Conservation (phyloP, 2,329 filamentous ascomycete species). For the Fusarium floridanum region DNA sequence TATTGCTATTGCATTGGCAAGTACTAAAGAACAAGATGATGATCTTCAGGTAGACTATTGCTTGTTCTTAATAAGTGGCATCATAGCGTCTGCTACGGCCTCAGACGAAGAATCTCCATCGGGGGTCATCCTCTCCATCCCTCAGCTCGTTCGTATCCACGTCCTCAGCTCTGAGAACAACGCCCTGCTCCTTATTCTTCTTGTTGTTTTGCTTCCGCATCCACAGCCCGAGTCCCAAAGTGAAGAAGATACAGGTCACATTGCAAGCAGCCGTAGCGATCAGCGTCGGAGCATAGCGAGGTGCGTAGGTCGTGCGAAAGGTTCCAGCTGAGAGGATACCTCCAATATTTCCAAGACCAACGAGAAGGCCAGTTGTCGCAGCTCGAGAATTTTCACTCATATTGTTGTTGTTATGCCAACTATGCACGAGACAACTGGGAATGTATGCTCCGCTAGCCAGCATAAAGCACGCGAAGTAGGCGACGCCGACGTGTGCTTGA, state of each 20-base stretch:
- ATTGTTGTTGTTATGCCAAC: constrained; percentile 67
- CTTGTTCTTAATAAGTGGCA: neutral
- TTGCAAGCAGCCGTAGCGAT: constrained; percentile 56
- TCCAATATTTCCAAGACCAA: constrained; percentile 62
- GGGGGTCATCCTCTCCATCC: constrained; percentile 27
- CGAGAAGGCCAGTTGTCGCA: constrained; percentile 61
- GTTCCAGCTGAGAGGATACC: constrained; percentile 61
- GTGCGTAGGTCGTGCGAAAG: constrained; percentile 62
- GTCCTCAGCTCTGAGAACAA: constrained; percentile 30
- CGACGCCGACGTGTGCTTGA: constrained; percentile 55
- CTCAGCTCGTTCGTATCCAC: constrained; percentile 34
- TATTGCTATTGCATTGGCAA: neutral
- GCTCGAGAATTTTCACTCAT: constrained; percentile 61
- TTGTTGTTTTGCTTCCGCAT: constrained; percentile 32
- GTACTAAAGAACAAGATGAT: neutral
- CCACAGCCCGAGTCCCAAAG: constrained; percentile 34
- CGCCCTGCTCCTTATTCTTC: constrained; percentile 26
- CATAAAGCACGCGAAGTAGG: constrained; percentile 65
- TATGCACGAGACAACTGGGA: constrained; percentile 60
- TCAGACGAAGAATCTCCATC: constrained; percentile 37
- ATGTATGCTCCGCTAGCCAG: constrained; percentile 61
- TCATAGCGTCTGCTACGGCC: neutral
- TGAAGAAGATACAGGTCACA: constrained; percentile 36
- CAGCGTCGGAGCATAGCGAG: constrained; percentile 62
- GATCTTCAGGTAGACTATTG: neutral